These are phyloP conservation scores for Alternaria rosae DNA, from an alignment of 2,329 filamentous ascomycete genomes.

Conservation along the genomic window DNA sequence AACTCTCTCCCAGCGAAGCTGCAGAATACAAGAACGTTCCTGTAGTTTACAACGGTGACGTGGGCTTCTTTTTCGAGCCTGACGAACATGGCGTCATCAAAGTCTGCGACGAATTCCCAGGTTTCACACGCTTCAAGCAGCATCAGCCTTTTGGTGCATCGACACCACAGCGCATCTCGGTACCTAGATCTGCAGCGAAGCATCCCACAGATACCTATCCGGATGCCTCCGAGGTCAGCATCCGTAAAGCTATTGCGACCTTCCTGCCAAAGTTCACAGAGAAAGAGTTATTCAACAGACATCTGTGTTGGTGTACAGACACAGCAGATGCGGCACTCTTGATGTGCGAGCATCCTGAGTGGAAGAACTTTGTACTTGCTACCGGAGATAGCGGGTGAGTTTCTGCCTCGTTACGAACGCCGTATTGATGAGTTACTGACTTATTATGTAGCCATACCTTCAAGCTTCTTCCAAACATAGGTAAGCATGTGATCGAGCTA, in stretches of 20 bases:
- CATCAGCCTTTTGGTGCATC: conserved; percentile 55
- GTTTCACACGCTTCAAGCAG: conserved; percentile 49
- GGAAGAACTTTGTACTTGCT: conserved; percentile 58
- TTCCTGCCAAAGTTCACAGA: conserved; percentile 55
- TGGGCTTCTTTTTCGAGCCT: conserved; percentile 62
- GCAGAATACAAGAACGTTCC: conserved; percentile 61
- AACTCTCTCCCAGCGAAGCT: conserved; percentile 57
- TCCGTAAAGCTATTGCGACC: conserved; percentile 43
- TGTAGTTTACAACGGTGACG: conserved; percentile 60
- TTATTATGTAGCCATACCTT: conserved; percentile 52
- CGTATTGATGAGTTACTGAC: neutral
- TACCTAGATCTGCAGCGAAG: conserved; percentile 56
- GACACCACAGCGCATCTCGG: conserved; percentile 61
- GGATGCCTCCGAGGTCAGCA: conserved; percentile 53
- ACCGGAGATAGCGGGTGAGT: conserved; percentile 58
- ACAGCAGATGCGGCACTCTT: conserved; percentile 69
- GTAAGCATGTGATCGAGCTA: conserved; percentile 57
- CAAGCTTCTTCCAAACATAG: conserved; percentile 57
- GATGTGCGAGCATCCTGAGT: conserved; percentile 61
- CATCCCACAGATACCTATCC: conserved; percentile 56
- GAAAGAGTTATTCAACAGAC: conserved; percentile 54
- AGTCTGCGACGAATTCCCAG: conserved; percentile 66
- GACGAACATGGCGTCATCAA: conserved; percentile 57
- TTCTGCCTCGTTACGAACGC: neutral
- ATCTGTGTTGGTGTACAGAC: conserved; percentile 67